Conservation (phyloP, 2,329 filamentous ascomycete species). For the Beauveria varroae region DNA sequence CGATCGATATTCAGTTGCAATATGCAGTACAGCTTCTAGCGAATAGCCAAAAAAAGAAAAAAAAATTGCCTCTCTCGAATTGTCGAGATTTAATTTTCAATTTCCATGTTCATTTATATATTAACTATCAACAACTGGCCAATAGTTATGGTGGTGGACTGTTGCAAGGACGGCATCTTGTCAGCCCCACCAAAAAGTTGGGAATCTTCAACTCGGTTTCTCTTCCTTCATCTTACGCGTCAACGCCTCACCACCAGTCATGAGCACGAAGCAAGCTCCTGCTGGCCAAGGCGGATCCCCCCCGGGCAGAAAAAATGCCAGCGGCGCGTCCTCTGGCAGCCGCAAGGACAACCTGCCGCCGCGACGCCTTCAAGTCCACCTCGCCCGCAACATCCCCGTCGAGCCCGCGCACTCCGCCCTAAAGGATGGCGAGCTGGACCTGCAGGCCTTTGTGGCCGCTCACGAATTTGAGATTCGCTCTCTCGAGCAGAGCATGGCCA, state of each 20-base stretch:
- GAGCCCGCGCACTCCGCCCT: conserved; percentile 44
- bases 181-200: conserved; percentile 7
- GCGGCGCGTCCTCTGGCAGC: conserved; percentile 13
- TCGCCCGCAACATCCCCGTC: conserved; percentile 42
- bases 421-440: conserved; percentile 72
- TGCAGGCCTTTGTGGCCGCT: conserved; percentile 75
- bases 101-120: no score
- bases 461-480: conserved; percentile 86
- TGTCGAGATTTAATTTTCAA: no score
- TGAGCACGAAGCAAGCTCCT: conserved; percentile 19
- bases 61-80: no score
- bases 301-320: conserved; percentile 22
- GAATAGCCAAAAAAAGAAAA: no score
- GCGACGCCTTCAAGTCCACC: conserved; percentile 40
- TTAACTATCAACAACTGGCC: no score
- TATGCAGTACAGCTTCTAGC: no score
- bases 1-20: no score
- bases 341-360: conserved; percentile 21
- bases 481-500: conserved; percentile 73
- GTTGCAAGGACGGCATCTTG: background rate
- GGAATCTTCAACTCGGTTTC: background rate
- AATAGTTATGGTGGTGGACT: background rate
- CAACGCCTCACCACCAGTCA: conserved; percentile 17
- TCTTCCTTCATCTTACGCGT: conserved; percentile 5
- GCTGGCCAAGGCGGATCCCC: conserved; percentile 20